Evolutionary conservation across 805 yeast genomes (phyloP), one percentile per base, ranked within the genome.

Genomic region (Saccharomycopsis sp.): DNA sequence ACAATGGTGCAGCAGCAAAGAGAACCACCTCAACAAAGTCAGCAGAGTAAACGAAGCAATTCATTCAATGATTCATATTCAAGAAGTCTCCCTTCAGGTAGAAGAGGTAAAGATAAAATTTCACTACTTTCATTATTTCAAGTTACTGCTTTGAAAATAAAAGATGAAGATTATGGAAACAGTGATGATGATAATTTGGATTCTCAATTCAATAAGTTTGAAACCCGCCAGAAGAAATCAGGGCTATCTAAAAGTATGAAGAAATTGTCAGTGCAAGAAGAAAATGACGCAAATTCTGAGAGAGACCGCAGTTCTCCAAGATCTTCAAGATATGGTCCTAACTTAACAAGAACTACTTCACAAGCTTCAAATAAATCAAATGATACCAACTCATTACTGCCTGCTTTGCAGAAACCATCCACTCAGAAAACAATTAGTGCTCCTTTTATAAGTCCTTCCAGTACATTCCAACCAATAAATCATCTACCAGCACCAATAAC

Each of bases 91-190:
- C 22, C 44, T 16, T 14, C 36, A 4, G 21, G 33, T 4, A 29
- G n/a, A 13, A 32, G 43, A 11, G 24, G 37, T 14, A 47, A 45
- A 27, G 38, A 45, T 24, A 45, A 45, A 23, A 20, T 45, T 11
- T 42, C 50, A 4, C 40, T 49, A n/a, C 27, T 49, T 1, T 7
- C 44, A 6, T 38, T 49, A 9, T 49, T 49, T 34, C 50, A 43
- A 32, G 23, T 17, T 4, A 40, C 52, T 14, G 52, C 52, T 8
- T 27, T 46, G 39, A 36, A 37, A 35, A 40, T 49, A 4, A 49
- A 49, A 38, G 52, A 49, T 13, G 52, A 49, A 16, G 38, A 23
- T 21, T 38, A 26, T 38, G 32, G 16, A 24, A 21, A 20, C 20
- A 32, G 11, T 22, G 32, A 40, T 27, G 35, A 40, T 22, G 36